Base-by-base conservation (phyloP, 177 flowering plant species). In the Vitis hybrid region DNA sequence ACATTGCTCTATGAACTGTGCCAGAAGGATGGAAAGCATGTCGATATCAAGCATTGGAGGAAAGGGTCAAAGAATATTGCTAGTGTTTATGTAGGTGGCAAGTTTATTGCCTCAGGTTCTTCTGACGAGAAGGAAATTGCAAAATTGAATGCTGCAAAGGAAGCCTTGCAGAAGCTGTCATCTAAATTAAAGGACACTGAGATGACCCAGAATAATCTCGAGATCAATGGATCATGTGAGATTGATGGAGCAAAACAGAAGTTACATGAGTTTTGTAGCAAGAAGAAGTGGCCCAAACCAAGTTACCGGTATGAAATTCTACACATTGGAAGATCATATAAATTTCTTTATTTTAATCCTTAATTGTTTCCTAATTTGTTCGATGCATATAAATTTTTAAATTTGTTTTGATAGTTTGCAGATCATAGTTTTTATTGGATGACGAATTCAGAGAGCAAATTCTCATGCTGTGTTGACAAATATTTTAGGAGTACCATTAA, bases 201-300 rank as follows among this genome's bases (percentile, higher is more conserved):
- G 3, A 53, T 60, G 13, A 66, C 49, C 3, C 72, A 55, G 5
- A n/a, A 52, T 22, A 19, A 48, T 55, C 39, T 50, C 18, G 66
- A 48, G 12, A 19, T 45, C 7, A 51, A 79, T 70, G 86, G 68
- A 4, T n/a, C 51, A 5, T 66, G 45, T 16, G 87, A 86, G 69
- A 81, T 85, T 33, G 82, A 79, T 72, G 85, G 81, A 18, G 93
- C 98, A 15, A 93, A 91, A 56, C 89, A 85, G 67, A 87, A 81
- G 77, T 76, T 93, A 55, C 72, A 83, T 79, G 88, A 87, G 73
- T 69, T 91, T n/a, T 89, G 97, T 70, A 39, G 67, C 74, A 85
- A 82, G 81, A 85, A 77, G 48, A 86, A 83, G 31, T 93, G 94
- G 97, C 79, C 80, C 1, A 86, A 79, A 69, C 94, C 97, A 11